Percentiles rank a stretch among this genome's conserved stretches.
These are phyloP conservation scores for Russula vinacea DNA, from an alignment of 768 basidiomycete genomes.

Conservation along the genomic window DNA sequence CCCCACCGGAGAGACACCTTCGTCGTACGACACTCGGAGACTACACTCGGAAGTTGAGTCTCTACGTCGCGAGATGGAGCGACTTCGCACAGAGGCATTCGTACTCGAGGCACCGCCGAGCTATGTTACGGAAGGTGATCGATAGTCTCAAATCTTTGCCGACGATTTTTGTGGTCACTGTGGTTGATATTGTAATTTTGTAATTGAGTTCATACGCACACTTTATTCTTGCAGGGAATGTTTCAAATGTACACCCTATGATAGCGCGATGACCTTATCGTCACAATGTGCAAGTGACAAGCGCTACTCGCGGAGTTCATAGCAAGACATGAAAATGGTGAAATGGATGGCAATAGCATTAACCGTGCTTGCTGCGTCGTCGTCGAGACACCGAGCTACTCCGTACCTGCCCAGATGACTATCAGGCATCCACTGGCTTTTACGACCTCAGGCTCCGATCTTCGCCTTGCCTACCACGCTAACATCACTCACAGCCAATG, in stretches of 20 bases:
- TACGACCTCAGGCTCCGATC: not conserved
- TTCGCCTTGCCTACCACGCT: not conserved
- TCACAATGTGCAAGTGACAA: not conserved
- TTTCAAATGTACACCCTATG: too few relatives aligned
- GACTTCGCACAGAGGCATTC: slow-evolving; percentile 29
- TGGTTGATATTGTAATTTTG: too few relatives aligned
- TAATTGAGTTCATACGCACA: too few relatives aligned
- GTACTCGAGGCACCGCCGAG: slow-evolving; percentile 1
- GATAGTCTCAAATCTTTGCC: not conserved
- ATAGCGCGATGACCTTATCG: not conserved
- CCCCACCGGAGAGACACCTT: not conserved
- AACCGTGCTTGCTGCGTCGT: too few relatives aligned
- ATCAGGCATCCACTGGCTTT: too few relatives aligned
- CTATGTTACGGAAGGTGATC: not conserved
- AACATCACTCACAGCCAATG: too few relatives aligned
- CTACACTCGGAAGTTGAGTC: slow-evolving; percentile 34
- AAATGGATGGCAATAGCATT: too few relatives aligned
- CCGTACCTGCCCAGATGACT: not conserved
- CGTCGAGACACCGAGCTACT: not conserved
- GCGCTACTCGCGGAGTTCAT: not conserved
- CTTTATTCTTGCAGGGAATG: too few relatives aligned
- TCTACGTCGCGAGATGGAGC: slow-evolving; percentile 33
- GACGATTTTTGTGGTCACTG: too few relatives aligned
- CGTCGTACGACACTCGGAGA: not conserved
- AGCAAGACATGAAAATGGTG: not conserved